phyloP scores from a whole-genome alignment of 345 rosid species.

The Eucalyptus globulus region DNA sequence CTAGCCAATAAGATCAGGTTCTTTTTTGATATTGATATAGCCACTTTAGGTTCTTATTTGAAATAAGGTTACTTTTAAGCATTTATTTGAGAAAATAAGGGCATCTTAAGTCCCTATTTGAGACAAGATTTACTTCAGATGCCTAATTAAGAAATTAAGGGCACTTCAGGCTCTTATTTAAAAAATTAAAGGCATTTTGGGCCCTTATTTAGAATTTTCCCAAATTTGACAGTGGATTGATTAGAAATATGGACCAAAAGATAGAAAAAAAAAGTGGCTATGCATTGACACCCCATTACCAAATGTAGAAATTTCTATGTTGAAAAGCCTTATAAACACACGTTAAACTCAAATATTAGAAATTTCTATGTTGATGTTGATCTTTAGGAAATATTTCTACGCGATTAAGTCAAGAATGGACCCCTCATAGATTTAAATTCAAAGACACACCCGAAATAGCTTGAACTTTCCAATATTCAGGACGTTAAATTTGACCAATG shows the following conservation, averaged over 20 bases:
- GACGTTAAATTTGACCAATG: neutral
- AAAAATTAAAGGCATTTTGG: rapidly evolving
- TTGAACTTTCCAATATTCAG: neutral
- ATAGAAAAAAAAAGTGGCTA: neutral
- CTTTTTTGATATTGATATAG: rapidly evolving
- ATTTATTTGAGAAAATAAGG: too few relatives aligned
- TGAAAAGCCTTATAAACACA: neutral
- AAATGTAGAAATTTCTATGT: neutral
- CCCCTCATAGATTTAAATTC: neutral
- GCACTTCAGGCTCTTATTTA: too few relatives aligned
- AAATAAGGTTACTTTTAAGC: rapidly evolving
- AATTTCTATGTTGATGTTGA: neutral
- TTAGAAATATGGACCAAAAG: neutral
- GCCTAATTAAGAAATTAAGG: too few relatives aligned
- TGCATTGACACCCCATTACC: neutral
- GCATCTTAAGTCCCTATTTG: too few relatives aligned
- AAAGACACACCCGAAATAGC: neutral
- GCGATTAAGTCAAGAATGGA: neutral
- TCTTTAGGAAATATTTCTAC: neutral
- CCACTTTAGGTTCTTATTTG: too few relatives aligned
- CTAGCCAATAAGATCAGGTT: too few relatives aligned
- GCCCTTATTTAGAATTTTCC: too few relatives aligned
- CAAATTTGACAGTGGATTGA: neutral
- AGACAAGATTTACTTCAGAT: rapidly evolving
- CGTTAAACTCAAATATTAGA: neutral